phyloP scores from a whole-genome alignment of 768 basidiomycete genomes.

The Lactifluus subvellereus region DNA sequence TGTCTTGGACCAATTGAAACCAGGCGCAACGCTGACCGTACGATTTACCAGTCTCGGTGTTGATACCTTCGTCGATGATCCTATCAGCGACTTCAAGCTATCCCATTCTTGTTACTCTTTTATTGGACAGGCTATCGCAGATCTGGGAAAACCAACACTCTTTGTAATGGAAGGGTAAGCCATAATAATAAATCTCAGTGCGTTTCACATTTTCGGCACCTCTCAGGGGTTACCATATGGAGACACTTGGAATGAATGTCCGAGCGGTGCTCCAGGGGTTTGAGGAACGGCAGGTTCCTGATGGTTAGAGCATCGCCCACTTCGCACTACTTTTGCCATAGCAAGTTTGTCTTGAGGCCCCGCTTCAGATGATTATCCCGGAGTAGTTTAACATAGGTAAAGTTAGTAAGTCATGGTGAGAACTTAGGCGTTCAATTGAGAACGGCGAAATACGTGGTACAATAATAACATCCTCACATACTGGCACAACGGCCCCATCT shows the following conservation, averaged over 20 bases:
- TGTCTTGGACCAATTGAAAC: background rate
- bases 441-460: constrained; percentile 15
- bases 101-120: constrained; percentile 27
- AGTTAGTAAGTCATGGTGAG: constrained; percentile 2
- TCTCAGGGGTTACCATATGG: constrained; percentile 30
- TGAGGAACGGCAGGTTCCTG: background rate
- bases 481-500: background rate
- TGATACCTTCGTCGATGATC: constrained; percentile 33
- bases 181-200: background rate
- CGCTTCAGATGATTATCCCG: background rate
- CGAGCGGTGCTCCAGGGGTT: constrained; percentile 29
- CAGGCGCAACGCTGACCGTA: background rate
- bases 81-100: constrained; percentile 31
- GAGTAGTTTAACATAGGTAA: background rate
- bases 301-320: background rate
- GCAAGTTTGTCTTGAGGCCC: background rate
- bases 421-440: background rate
- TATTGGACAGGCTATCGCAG: constrained; percentile 28
- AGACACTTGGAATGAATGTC: constrained; percentile 29
- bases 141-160: constrained; percentile 25
- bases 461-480: constrained; percentile 12
- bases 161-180: constrained; percentile 36
- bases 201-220: background rate
- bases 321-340: background rate
- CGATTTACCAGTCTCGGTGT: constrained; percentile 30